Evolutionary conservation across 2,329 filamentous ascomycete species (phyloP).

Genomic region (Neospermospora avenae): DNA sequence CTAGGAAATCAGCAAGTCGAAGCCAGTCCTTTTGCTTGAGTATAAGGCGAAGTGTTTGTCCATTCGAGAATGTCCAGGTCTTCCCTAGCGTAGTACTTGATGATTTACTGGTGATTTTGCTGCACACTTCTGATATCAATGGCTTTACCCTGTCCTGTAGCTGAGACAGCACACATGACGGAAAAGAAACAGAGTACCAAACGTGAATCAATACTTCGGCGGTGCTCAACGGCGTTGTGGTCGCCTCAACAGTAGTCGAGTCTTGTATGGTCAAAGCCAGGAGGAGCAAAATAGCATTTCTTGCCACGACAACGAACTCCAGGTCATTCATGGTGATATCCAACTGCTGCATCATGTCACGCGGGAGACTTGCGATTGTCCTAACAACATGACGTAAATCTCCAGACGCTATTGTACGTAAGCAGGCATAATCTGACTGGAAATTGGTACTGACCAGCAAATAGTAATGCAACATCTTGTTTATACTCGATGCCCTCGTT

Average conservation of each 20-base stretch:
- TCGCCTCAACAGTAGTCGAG: not conserved
- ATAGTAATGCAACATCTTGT: conserved; percentile 16
- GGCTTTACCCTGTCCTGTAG: not conserved
- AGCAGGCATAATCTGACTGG: too few relatives aligned
- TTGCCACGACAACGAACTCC: conserved; percentile 22
- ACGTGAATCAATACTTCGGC: not conserved
- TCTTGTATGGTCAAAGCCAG: conserved; percentile 7
- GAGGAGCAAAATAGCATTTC: conserved; percentile 22
- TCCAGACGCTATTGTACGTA: conserved; percentile 23
- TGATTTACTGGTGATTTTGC: not conserved
- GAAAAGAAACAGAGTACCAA: not conserved
- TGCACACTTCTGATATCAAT: not conserved
- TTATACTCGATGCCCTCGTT: conserved; percentile 19
- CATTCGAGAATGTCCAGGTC: not conserved
- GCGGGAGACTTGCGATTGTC: conserved; percentile 17
- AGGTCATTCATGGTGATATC: conserved; percentile 20
- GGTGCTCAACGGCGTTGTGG: too few relatives aligned
- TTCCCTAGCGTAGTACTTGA: not conserved
- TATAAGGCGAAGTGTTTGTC: not conserved
- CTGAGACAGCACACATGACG: not conserved
- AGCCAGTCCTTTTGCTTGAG: not conserved
- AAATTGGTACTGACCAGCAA: conserved; percentile 22
- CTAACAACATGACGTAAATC: conserved; percentile 21
- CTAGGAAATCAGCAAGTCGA: conserved; percentile 8
- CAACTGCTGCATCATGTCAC: conserved; percentile 3